Conservation (phyloP, 2,329 filamentous ascomycete species). For the Botrytis cinerea region DNA sequence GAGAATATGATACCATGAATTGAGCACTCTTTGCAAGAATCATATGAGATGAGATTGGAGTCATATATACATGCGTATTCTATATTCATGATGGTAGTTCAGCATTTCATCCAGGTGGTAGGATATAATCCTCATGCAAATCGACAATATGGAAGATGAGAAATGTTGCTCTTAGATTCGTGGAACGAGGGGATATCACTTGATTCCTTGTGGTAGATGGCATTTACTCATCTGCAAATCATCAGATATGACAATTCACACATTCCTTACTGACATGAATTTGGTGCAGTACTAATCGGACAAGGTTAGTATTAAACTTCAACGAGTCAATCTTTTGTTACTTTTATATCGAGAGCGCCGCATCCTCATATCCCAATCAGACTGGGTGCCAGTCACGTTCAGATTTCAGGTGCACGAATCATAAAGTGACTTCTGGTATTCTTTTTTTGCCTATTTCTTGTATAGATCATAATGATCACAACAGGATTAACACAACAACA, state of each 20-base stretch:
- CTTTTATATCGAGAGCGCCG: neutral
- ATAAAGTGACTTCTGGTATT: neutral
- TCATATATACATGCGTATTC: neutral
- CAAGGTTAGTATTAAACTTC: neutral
- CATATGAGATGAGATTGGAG: neutral
- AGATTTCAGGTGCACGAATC: neutral
- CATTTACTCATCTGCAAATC: neutral
- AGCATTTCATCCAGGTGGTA: neutral
- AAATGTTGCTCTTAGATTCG: too few species aligned
- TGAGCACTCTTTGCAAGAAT: neutral
- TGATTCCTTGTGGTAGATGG: neutral
- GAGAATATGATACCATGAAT: constrained; percentile 11
- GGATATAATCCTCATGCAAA: neutral
- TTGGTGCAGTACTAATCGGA: neutral
- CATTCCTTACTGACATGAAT: too few species aligned
- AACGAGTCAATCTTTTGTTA: neutral
- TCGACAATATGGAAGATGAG: neutral
- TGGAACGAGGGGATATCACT: neutral
- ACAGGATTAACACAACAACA: neutral
- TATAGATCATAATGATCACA: too few species aligned
- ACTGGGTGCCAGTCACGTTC: neutral
- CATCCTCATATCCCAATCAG: neutral
- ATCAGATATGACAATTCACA: neutral
- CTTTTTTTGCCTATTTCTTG: too few species aligned
- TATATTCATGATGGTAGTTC: neutral